Conservation (phyloP, 345 rosid species). For the Moringa oleifera region DNA sequence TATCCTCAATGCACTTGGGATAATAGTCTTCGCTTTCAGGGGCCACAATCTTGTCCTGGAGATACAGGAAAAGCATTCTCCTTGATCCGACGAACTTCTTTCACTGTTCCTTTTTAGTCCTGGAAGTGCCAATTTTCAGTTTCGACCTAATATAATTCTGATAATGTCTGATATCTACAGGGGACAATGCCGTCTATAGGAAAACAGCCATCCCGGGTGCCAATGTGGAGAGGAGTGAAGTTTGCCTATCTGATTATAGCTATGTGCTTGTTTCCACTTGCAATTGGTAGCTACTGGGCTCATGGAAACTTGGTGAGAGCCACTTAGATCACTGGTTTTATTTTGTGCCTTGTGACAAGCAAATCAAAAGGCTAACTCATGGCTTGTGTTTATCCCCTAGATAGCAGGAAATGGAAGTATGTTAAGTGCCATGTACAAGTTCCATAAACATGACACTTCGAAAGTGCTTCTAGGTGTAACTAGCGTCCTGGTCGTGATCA, state of each 20-base stretch:
- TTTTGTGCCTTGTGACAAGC: too few relatives aligned
- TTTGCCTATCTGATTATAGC: slow-evolving; percentile 44
- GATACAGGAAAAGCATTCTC: too few relatives aligned
- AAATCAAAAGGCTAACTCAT: too few relatives aligned
- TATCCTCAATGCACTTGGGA: slow-evolving; percentile 42
- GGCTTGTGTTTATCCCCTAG: slow-evolving; percentile 17
- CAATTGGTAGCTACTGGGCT: slow-evolving; percentile 50
- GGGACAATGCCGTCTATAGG: slow-evolving; percentile 58
- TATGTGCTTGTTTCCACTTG: slow-evolving; percentile 50
- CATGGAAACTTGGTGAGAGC: slow-evolving; percentile 43
- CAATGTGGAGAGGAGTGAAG: slow-evolving; percentile 62
- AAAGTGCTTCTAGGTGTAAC: slow-evolving; percentile 30
- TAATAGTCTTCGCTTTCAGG: slow-evolving; percentile 55
- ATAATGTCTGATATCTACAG: too few relatives aligned
- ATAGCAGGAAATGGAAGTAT: slow-evolving; percentile 35
- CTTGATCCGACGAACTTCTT: too few relatives aligned
- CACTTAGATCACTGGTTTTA: too few relatives aligned
- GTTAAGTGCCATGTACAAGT: slow-evolving; percentile 34
- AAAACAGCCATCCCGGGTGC: slow-evolving; percentile 39
- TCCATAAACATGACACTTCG: slow-evolving; percentile 30
- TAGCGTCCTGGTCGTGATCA: slow-evolving; percentile 42
- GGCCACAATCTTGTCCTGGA: slow-evolving; percentile 65
- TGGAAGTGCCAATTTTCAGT: too few relatives aligned
- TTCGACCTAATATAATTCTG: too few relatives aligned
- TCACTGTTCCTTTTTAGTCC: neutral